These are phyloP conservation scores for Withania somnifera DNA, from an alignment of 305 asterid species.

Conservation along the genomic window DNA sequence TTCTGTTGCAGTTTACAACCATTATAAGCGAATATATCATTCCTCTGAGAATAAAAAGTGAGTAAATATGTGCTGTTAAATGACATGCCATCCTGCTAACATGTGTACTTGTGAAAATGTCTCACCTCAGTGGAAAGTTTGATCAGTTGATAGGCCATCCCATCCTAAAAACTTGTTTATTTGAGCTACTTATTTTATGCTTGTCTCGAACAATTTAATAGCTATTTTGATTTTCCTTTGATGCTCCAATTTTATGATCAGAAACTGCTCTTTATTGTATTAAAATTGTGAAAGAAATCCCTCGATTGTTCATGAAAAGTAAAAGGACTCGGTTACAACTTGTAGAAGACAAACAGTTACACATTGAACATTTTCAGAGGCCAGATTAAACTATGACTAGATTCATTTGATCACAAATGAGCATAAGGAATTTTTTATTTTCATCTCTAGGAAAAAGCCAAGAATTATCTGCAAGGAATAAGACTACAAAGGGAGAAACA, in stretches of 20 bases:
- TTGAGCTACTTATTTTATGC: not conserved
- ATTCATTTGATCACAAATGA: not conserved
- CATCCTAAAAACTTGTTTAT: not conserved
- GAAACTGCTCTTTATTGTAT: not conserved
- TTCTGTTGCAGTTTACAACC: conserved; percentile 89
- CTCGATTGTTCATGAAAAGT: not conserved
- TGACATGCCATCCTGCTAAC: not conserved
- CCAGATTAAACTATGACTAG: not conserved
- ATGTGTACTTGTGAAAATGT: not conserved
- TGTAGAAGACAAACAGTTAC: not conserved
- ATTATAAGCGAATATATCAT: conserved; percentile 68
- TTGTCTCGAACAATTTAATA: not conserved
- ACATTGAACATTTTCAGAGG: not conserved
- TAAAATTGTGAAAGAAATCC: not conserved
- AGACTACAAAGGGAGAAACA: not conserved
- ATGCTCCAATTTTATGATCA: not conserved
- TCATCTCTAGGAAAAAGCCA: not conserved
- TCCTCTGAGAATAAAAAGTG: conserved; percentile 42
- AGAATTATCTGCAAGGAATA: not conserved
- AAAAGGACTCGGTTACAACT: not conserved
- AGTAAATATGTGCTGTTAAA: conserved; percentile 19
- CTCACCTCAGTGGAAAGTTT: not conserved
- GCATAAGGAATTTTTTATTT: not conserved
- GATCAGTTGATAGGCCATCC: not conserved
- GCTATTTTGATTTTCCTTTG: too few species aligned